Conservation (phyloP, 2,329 filamentous ascomycete genomes). For the Colletotrichum kahawae region DNA sequence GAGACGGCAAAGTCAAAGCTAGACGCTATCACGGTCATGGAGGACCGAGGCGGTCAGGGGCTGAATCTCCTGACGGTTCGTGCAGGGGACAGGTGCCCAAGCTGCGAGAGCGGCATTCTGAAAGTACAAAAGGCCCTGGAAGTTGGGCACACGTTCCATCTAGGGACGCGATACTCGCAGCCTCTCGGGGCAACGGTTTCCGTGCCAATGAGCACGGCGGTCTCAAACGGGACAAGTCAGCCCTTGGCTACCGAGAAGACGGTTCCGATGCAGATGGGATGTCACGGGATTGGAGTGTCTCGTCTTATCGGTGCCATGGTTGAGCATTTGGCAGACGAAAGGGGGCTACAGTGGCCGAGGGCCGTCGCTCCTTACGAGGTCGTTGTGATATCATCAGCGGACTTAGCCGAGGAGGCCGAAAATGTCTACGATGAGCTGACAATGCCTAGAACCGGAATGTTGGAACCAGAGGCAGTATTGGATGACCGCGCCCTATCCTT, state of each 20-base stretch:
- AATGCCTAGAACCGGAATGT: background rate
- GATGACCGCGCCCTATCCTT: conserved; percentile 75
- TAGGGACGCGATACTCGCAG: conserved; percentile 86
- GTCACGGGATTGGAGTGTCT: conserved; percentile 92
- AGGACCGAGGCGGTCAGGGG: conserved; percentile 36
- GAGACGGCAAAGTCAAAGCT: background rate
- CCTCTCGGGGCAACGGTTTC: conserved; percentile 71
- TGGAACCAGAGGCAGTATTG: conserved; percentile 66
- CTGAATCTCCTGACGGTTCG: conserved; percentile 70
- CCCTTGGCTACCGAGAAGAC: background rate
- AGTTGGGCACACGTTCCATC: conserved; percentile 92
- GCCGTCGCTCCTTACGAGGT: conserved; percentile 85
- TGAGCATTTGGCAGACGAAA: conserved; percentile 72
- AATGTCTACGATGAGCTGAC: conserved; percentile 68
- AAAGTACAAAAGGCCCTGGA: conserved; percentile 78
- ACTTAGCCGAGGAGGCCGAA: conserved; percentile 52
- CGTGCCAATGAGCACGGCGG: conserved; percentile 35
- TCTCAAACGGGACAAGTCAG: background rate
- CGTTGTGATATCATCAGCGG: conserved; percentile 63
- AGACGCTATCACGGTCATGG: conserved; percentile 26
- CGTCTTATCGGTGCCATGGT: conserved; percentile 88
- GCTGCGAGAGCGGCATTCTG: conserved; percentile 69
- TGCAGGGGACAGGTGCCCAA: conserved; percentile 74
- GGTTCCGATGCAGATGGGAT: conserved; percentile 84
- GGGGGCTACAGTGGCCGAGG: conserved; percentile 86